These are phyloP conservation scores for barley (Hordeum vulgare) DNA, from an alignment of 176 grass and related monocot genomes.

Conservation along the genomic window MorexV3_pseudomolecules_assembly NC_058522.1:429293913-429294412, in stretches of 20 bases:
- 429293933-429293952: slow-evolving; percentile 82
- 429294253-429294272: slow-evolving; percentile 75
- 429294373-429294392: slow-evolving; percentile 25
- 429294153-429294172: slow-evolving; percentile 38
- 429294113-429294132: not conserved
- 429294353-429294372: slow-evolving; percentile 91
- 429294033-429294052: not conserved
- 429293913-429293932: slow-evolving; percentile 86
- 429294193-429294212: slow-evolving; percentile 92
- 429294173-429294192: slow-evolving; percentile 86
- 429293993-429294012: not conserved
- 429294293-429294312: slow-evolving; percentile 54
- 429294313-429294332: slow-evolving; percentile 69
- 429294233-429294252: slow-evolving; percentile 98
- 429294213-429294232: slow-evolving; percentile 92
- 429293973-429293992: slow-evolving; percentile 83
- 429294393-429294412: not conserved
- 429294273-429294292: slow-evolving; percentile 48
- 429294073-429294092: not conserved
- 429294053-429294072: not conserved
- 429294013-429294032: not conserved
- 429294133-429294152: not conserved
- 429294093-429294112: not conserved
- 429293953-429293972: slow-evolving; percentile 94
- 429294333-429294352: slow-evolving; percentile 83